Evolutionary conservation across 1,139 yeast genomes (phyloP), one percentile per base, ranked within the genome.

Genomic region (Hyphopichia buzzinii): DNA sequence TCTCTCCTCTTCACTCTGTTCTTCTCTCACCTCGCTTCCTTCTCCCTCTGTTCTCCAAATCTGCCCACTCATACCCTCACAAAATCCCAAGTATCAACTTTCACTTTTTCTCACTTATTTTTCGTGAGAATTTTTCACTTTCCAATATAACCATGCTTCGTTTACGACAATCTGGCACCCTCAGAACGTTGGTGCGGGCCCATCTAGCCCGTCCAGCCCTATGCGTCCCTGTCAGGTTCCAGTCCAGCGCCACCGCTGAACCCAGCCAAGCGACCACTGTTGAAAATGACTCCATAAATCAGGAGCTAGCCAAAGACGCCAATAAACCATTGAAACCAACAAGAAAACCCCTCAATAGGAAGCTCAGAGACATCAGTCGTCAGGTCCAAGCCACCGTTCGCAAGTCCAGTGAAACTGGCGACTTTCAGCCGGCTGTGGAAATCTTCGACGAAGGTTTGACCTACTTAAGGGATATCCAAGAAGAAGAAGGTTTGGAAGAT

Each of bases 391-490:
- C 48, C 6, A 54, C 69, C 2, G 56, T 64, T 23, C 42, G 48
- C 10, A 39, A 54, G 2, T 54, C 67, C 2, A 54, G 63, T 23
- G 42, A 47, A 11, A 38, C 54, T 2, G 28, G 49, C 3, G 59
- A 57, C 31, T 43, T 64, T 23, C 33, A 46, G 4, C 75, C 68
- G 40, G 50, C 66, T 15, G 44, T 60, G 19, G 70, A 61, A 28
- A 67, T 71, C 37, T 58, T 68, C 33, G 73, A 67, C 33, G 76
- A 71, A 47, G 76, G 74, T 2, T 50, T 69, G 28, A 44, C 62
- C 23, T 71, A 67, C 46, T 52, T 71, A 40, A 52, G 71, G 35
- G 69, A 67, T 32, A 55, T 69, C 38, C 69, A 68, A 46, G 45
- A 37, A 4, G 49, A 55, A 1, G 76, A 70, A 46, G 45, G 42